Percentiles rank a stretch among this genome's conserved stretches.
These are phyloP conservation scores for Oryza officinalis DNA, from an alignment of 176 grass and related monocot genomes.

Conservation along the genomic window DNA sequence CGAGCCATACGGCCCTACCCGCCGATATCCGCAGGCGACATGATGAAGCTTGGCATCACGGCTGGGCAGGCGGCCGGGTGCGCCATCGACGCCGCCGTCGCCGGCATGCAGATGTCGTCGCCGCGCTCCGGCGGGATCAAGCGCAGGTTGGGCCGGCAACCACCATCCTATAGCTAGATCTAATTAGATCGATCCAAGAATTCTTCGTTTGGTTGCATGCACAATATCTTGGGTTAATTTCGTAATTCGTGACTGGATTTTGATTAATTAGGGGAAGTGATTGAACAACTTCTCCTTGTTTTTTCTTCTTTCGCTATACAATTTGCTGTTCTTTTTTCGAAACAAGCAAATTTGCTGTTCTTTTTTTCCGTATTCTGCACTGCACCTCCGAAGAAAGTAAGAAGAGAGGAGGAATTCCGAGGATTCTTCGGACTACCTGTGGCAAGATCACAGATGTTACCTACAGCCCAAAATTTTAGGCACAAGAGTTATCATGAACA, in stretches of 20 bases:
- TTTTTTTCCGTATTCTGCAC: constrained; percentile 24
- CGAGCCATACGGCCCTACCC: constrained; percentile 59
- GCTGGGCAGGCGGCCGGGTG: constrained; percentile 44
- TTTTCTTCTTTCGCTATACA: constrained; percentile 1
- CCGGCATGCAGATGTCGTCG: constrained; percentile 74
- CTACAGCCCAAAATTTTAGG: constrained; percentile 65
- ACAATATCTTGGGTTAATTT: not conserved
- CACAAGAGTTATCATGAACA: constrained; percentile 33
- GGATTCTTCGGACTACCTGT: constrained; percentile 40
- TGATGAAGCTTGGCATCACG: constrained; percentile 58
- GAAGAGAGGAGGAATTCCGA: constrained; percentile 19
- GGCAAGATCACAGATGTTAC: constrained; percentile 44
- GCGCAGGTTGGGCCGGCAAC: constrained; percentile 52
- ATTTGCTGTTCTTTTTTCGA: not conserved
- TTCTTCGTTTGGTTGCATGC: constrained; percentile 20
- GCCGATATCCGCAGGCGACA: constrained; percentile 33
- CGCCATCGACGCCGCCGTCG: constrained; percentile 49
- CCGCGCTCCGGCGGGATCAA: constrained; percentile 62
- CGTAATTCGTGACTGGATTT: not conserved
- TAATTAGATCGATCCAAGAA: constrained; percentile 7
- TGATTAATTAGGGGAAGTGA: not conserved
- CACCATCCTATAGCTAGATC: constrained; percentile 34
- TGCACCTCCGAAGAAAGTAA: constrained; percentile 25
- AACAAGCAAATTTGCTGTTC: not conserved
- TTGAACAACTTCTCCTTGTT: not conserved